Percentiles rank a stretch among this genome's conserved stretches.
These are phyloP conservation scores for Mycena galericulata DNA, from an alignment of 768 basidiomycete genomes.

Conservation along the genomic window DNA sequence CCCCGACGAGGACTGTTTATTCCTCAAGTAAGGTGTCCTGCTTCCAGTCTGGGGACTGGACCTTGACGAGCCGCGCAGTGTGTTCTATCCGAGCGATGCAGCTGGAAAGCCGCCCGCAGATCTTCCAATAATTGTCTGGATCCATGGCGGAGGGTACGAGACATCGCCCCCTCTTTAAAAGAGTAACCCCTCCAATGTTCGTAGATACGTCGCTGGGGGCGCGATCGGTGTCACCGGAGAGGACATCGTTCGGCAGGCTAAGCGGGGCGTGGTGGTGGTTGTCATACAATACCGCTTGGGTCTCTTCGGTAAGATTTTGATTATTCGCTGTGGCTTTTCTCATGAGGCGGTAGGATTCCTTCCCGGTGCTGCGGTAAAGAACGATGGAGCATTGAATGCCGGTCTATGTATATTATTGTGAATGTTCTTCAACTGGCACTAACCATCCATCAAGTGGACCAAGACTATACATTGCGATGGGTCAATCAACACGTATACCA, in stretches of 20 bases:
- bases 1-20: conserved; percentile 55
- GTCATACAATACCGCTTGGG: conserved; percentile 59
- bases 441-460: conserved; percentile 38
- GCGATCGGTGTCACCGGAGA: conserved; percentile 45
- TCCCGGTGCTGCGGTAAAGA: conserved; percentile 40
- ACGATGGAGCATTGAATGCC: conserved; percentile 42
- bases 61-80: no score
- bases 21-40: not conserved
- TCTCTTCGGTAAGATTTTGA: conserved; percentile 37
- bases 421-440: not conserved
- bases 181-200: no score
- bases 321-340: not conserved
- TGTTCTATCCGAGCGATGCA: conserved; percentile 48
- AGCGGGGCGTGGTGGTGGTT: conserved; percentile 50
- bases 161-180: no score
- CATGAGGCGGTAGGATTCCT: conserved; percentile 39
- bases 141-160: conserved; percentile 57
- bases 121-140: conserved; percentile 57
- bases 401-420: conserved; percentile 38
- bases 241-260: conserved; percentile 50
- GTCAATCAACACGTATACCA: conserved; percentile 41
- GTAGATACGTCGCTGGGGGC: conserved; percentile 45
- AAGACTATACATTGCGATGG: conserved; percentile 44
- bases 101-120: conserved; percentile 34
- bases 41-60: not conserved